A percentile compares a stretch with the other conserved stretches of the same genome.
phyloP scores from a whole-genome alignment of 345 rosid genomes.

The Jatropha curcas region DNA sequence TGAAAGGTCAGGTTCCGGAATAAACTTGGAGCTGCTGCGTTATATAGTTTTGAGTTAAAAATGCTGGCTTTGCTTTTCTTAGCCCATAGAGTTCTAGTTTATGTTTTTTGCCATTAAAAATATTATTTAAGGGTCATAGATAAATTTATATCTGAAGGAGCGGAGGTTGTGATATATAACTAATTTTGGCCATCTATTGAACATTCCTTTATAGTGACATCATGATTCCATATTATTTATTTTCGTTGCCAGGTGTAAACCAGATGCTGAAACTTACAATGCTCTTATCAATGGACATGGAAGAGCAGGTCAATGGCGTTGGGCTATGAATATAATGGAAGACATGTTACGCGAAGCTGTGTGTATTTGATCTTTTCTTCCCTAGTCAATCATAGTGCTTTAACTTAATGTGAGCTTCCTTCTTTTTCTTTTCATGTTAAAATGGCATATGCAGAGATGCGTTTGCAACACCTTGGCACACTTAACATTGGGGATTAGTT shows the following conservation, averaged over 20 bases:
- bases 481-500: neutral
- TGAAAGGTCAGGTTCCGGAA: too few species aligned
- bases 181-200: neutral
- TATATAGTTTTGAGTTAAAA: neutral
- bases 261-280: slow-evolving; percentile 82
- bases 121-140: neutral
- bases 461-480: slow-evolving; percentile 2
- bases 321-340: slow-evolving; percentile 91
- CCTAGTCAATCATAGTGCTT: slow-evolving; percentile 32
- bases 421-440: slow-evolving; percentile 20
- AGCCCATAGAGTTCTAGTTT: neutral
- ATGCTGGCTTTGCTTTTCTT: neutral
- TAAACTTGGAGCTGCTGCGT: neutral
- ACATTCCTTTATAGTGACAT: neutral
- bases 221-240: slow-evolving; percentile 6
- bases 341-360: slow-evolving; percentile 89
- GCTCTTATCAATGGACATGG: slow-evolving; percentile 94
- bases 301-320: slow-evolving; percentile 87
- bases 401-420: slow-evolving; percentile 41
- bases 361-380: slow-evolving; percentile 48
- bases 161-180: neutral
- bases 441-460: slow-evolving; percentile 2
- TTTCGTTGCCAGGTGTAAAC: slow-evolving; percentile 66
- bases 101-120: neutral
- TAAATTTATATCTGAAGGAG: neutral